phyloP scores from a whole-genome alignment of 2,329 filamentous ascomycete genomes.

The Cucurbitaria berberidis region DNA sequence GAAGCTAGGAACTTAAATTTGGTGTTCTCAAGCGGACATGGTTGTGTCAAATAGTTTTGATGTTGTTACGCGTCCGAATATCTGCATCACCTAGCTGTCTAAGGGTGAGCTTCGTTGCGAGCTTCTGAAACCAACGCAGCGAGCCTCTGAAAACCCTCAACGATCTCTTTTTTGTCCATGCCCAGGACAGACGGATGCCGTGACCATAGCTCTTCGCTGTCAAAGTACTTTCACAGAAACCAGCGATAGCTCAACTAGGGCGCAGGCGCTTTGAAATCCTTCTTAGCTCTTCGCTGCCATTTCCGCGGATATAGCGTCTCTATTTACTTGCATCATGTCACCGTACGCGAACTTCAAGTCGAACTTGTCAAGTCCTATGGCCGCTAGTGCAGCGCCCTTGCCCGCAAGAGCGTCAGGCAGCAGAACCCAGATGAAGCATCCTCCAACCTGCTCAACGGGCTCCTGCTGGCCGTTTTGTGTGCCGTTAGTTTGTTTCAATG shows the following conservation, averaged over 20 bases:
- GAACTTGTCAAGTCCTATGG: conserved; percentile 62
- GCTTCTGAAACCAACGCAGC: conserved; percentile 6
- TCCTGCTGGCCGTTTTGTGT: conserved; percentile 23
- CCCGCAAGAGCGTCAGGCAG: conserved; percentile 61
- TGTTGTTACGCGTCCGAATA: too few species aligned
- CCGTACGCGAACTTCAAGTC: conserved; percentile 70
- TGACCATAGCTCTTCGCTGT: conserved; percentile 13
- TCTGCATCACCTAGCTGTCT: too few species aligned
- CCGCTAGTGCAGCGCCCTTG: conserved; percentile 54
- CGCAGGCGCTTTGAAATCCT: too few species aligned
- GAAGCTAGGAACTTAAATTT: too few species aligned
- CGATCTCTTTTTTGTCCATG: conserved; percentile 18
- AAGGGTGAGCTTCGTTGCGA: neutral
- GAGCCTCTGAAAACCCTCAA: conserved; percentile 16
- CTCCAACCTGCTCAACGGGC: conserved; percentile 63
- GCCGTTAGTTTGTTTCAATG: neutral
- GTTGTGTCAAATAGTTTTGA: too few species aligned
- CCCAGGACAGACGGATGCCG: conserved; percentile 21
- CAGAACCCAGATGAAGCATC: conserved; percentile 80
- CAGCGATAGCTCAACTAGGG: too few species aligned
- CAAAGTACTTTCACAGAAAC: too few species aligned
- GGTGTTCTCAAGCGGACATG: too few species aligned
- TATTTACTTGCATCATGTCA: conserved; percentile 64
- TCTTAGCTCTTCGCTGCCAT: conserved; percentile 12
- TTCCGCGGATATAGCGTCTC: conserved; percentile 8